Evolutionary conservation across 352 stramenopile species (phyloP), one percentile per base, ranked within the genome.

Genomic region (Pseudoperonospora humuli): DNA sequence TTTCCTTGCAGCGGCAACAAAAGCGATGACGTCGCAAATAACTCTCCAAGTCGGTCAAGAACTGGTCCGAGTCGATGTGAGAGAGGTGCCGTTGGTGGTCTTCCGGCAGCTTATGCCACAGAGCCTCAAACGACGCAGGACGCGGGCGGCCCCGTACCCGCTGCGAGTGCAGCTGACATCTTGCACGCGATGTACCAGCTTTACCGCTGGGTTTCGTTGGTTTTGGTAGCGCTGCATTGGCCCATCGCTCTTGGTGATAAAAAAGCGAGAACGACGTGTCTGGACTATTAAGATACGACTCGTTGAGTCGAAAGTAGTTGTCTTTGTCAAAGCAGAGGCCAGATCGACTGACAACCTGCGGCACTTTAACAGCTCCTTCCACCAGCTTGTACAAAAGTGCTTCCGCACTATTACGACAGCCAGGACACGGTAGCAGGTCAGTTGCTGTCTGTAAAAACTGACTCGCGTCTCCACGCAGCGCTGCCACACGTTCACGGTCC

Each of bases 1-100:
- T 93, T 39, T 93, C 80, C 45, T 93, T 93, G 48, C 80, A 93
- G 7, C 80, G 75, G 47, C 80, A 93, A 50, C 80, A 93, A 54
- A 93, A 93, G 11, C 80, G 80, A 67, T 93, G 80, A 24, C 80
- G 74, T 23, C 80, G 77, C 52, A 93, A 37, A 58, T 93, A 93
- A 26, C 60, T 80, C 44, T 93, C 80, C 6, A 93, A 50, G 52
- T 93, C 80, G 10, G 73, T 88, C 27, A 93, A 61, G 26, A 93
- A 93, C 54, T 90, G 74, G 36, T 93, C 80, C 54, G 80, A 93
- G 54, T 90, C 78, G 24, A 93, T 86, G 47, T 90, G 76, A 60
- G 80, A 69, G 15, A 93, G 72, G 45, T 93, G 71, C 10, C 71
- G 70, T 54, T 89, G 75, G 24, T 90, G 78, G 31, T 89, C 75